Evolutionary conservation across 257 asterid genomes (phyloP).

Genomic region (Echium plantagineum): DNA sequence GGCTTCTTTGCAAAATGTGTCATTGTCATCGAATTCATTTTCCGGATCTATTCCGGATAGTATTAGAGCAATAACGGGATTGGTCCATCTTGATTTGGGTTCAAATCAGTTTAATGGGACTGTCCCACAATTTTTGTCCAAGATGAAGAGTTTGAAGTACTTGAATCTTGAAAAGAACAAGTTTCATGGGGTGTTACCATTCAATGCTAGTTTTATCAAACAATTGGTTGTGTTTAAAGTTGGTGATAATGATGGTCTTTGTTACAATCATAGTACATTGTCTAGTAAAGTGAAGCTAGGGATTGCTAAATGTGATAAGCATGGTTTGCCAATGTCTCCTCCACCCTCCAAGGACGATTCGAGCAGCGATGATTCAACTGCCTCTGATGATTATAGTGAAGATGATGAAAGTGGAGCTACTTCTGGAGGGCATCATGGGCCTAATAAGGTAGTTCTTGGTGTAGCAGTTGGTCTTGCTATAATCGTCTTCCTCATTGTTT

Average conservation of each 20-base stretch:
- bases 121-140: constrained; percentile 51
- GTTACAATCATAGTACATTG: constrained; percentile 53
- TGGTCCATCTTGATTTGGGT: constrained; percentile 71
- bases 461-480: constrained; percentile 81
- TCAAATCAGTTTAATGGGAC: constrained; percentile 76
- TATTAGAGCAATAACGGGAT: constrained; percentile 43
- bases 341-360: constrained; percentile 61
- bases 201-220: constrained; percentile 57
- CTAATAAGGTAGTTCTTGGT: constrained; percentile 86
- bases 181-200: constrained; percentile 78
- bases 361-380: constrained; percentile 15
- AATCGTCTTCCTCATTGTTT: constrained; percentile 68
- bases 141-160: constrained; percentile 58
- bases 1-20: constrained; percentile 37
- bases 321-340: constrained; percentile 74
- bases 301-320: constrained; percentile 70
- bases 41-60: constrained; percentile 69
- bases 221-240: constrained; percentile 49
- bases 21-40: constrained; percentile 51
- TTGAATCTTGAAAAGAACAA: constrained; percentile 62
- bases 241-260: constrained; percentile 65
- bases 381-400: constrained; percentile 22
- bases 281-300: constrained; percentile 77
- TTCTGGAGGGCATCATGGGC: constrained; percentile 48
- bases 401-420: constrained; percentile 16